Evolutionary conservation across 192 early-diverging fungal genomes (phyloP), one percentile per base, ranked within the genome.

Genomic region (Dimargaris verticillata): DNA sequence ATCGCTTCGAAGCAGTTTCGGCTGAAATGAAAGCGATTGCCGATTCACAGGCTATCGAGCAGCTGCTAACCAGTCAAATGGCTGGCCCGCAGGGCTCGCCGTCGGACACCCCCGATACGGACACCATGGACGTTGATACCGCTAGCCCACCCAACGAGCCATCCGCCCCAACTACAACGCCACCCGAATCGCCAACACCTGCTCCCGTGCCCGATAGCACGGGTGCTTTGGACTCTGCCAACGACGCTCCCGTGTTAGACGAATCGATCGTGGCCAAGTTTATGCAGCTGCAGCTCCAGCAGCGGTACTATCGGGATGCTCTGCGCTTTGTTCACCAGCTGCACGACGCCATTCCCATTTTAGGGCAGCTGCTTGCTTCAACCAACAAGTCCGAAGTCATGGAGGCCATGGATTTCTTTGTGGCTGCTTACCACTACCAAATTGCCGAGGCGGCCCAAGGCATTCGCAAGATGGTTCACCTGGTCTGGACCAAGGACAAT

Each of bases 341-440:
- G 29, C 80, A 93, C 42, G 76, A 76, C 9, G 80, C 83, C 0
- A 80, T 87, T 42, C 83, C 90, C 2, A 79, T 78, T 5, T 74
- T 99, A 45, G 78, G 84, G 38, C 83, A 90, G 70, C 78, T 98
- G 2, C 75, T 99, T 38, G 85, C 83, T 3, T 94, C 92, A 3
- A 95, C 85, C 25, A 81, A 76, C 52, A 97, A 97, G 64, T 68
- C 83, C 14, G 97, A 99, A 68, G 94, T 97, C 1, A 77, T 95
- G 62, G 95, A 97, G 64, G 83, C 85, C 1, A 99, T 99, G 87
- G 86, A 89, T 50, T 97, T 97, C 66, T 91, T 97, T 65, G 89
- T 91, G 0, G 72, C 78, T 0, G 85, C 89, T 3, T 79, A 89
- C 68, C 80, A 83, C 42, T 96, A 84, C 66, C 84, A 87, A 62